Conservation (phyloP, 1,284 basidiomycete species). For the Agaricales sp. region DNA sequence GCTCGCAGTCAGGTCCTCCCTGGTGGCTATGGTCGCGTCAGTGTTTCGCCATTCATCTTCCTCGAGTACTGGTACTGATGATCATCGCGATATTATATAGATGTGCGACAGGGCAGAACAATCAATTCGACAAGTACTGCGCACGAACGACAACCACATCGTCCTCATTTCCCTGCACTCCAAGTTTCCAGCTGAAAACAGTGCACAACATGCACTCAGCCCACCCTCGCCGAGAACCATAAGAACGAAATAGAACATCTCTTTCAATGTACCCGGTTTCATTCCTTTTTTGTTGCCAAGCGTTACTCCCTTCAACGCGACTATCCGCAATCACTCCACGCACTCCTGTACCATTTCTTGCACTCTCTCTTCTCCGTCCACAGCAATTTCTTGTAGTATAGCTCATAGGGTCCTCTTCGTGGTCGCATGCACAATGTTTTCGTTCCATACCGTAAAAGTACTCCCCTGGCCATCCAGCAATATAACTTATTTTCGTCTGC, state of each 20-base stretch:
- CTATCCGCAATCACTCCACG: slow-evolving; percentile 9
- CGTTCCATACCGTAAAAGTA: background rate
- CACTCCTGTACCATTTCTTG: background rate
- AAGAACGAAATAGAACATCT: slow-evolving; percentile 9
- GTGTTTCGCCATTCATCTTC: slow-evolving; percentile 17
- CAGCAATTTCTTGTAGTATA: slow-evolving; percentile 1
- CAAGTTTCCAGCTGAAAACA: slow-evolving; percentile 15
- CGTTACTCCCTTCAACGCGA: slow-evolving; percentile 10
- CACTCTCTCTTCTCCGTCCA: slow-evolving; percentile 11
- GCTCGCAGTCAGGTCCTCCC: slow-evolving; percentile 52
- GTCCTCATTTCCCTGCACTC: slow-evolving; percentile 54
- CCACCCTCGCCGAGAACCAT: slow-evolving; percentile 3
- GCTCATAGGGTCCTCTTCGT: background rate
- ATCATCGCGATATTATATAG: slow-evolving; percentile 23
- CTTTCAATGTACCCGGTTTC: slow-evolving; percentile 6
- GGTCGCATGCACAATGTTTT: background rate
- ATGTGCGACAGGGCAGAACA: slow-evolving; percentile 59
- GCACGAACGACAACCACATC: slow-evolving; percentile 53
- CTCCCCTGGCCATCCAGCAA: no score
- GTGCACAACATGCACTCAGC: background rate
- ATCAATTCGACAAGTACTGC: slow-evolving; percentile 57
- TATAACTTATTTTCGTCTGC: no score
- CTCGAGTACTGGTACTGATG: slow-evolving; percentile 7
- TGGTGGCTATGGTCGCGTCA: slow-evolving; percentile 66
- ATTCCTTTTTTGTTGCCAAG: slow-evolving; percentile 7